Evolutionary conservation across 768 basidiomycete species (phyloP).

Genomic region (Arthromyces matolae): DNA sequence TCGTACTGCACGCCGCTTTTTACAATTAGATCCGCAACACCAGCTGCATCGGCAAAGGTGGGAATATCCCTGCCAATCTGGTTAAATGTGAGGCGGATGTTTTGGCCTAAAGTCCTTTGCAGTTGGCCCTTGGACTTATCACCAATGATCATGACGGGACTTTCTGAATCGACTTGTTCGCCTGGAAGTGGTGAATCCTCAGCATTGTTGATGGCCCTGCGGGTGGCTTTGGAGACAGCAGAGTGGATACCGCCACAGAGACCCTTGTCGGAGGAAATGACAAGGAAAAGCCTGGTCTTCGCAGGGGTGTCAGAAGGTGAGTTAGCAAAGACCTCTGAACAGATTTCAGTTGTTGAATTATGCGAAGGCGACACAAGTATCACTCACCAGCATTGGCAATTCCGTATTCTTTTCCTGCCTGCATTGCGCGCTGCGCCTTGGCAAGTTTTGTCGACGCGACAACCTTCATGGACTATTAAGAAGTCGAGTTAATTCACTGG

Average conservation of each 20-base stretch:
- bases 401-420: conserved; percentile 88
- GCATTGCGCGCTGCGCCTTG: conserved; percentile 94
- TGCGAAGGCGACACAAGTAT: neutral
- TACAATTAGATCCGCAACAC: conserved; percentile 89
- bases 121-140: conserved; percentile 98
- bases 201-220: conserved; percentile 59
- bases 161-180: conserved; percentile 50
- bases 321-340: conserved; percentile 84
- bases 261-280: conserved; percentile 97
- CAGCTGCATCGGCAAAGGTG: conserved; percentile 93
- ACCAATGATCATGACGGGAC: conserved; percentile 82
- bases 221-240: conserved; percentile 87
- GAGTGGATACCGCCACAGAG: conserved; percentile 99
- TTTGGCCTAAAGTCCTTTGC: conserved; percentile 54
- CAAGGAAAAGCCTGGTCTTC: conserved; percentile 84
- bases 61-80: conserved; percentile 97
- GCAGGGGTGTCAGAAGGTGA: conserved; percentile 62
- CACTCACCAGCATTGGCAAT: conserved; percentile 81
- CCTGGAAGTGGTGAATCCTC: conserved; percentile 48
- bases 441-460: conserved; percentile 96
- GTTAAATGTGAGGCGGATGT: conserved; percentile 87
- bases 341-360: neutral
- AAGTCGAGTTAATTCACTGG: conserved; percentile 3
- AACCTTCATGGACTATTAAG: conserved; percentile 93
- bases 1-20: conserved; percentile 86